These are phyloP conservation scores for Saccharomyces hybrid DNA, from an alignment of 1,139 yeast species.

Conservation along the genomic window DNA sequence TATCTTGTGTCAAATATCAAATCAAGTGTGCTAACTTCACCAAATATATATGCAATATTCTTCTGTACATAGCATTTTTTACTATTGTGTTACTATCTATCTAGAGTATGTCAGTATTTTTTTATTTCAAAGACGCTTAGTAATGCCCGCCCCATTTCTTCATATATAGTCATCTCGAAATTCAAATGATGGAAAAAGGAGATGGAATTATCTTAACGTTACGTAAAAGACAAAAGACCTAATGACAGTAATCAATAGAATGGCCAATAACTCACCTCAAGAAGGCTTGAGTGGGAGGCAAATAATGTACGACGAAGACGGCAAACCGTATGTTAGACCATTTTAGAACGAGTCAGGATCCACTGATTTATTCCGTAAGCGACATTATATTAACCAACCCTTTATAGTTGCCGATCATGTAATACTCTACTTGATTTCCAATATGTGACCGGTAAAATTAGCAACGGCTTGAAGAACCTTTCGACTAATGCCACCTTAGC, in stretches of 20 bases:
- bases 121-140: background rate
- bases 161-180: background rate
- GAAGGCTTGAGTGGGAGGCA: conserved; percentile 16
- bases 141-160: background rate
- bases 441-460: conserved; percentile 39
- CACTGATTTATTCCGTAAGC: background rate
- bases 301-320: conserved; percentile 75
- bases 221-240: background rate
- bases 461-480: conserved; percentile 8
- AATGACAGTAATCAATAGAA: background rate
- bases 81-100: background rate
- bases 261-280: background rate
- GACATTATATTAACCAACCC: background rate
- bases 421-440: conserved; percentile 71
- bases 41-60: background rate
- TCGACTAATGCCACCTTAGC: background rate
- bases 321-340: conserved; percentile 64
- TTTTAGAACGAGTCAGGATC: background rate
- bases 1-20: background rate
- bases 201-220: background rate
- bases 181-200: background rate
- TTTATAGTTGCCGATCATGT: conserved; percentile 64
- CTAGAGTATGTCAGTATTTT: background rate
- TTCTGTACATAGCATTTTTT: background rate
- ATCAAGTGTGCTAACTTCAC: background rate